Evolutionary conservation across 2,329 filamentous ascomycete genomes (phyloP).

Genomic region (Alternaria tenuissima): DNA sequence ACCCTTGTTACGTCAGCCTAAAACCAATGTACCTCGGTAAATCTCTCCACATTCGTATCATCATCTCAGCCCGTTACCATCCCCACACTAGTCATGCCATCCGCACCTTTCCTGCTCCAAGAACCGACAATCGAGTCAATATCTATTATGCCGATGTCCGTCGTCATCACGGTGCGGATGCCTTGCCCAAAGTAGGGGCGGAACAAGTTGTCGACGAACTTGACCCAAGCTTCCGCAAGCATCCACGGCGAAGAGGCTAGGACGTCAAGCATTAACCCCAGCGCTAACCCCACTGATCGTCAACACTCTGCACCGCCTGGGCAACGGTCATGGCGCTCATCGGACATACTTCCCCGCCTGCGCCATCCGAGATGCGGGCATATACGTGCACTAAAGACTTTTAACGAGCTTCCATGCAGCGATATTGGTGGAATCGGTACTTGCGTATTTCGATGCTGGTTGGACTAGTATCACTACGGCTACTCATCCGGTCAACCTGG

Average conservation of each 20-base stretch:
- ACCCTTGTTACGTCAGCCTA: background rate
- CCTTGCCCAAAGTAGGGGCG: conserved; percentile 21
- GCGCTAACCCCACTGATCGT: conserved; percentile 30
- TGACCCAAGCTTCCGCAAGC: conserved; percentile 26
- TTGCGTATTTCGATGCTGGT: background rate
- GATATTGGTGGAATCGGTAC: conserved; percentile 14
- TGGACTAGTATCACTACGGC: background rate
- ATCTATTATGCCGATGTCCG: conserved; percentile 9
- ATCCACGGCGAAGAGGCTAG: conserved; percentile 10
- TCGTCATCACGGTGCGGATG: conserved; percentile 12
- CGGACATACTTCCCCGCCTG: conserved; percentile 15
- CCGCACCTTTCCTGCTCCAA: background rate
- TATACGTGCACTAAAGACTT: conserved; percentile 5
- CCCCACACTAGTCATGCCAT: background rate
- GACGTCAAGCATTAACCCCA: conserved; percentile 11
- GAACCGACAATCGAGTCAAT: background rate
- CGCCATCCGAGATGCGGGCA: conserved; percentile 14
- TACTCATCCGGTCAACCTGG: conserved; percentile 1
- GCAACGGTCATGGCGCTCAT: conserved; percentile 24
- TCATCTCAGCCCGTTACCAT: background rate
- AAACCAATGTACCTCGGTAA: conserved; percentile 5
- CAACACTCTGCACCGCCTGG: conserved; percentile 4
- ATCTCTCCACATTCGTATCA: background rate
- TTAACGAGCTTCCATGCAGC: conserved; percentile 1
- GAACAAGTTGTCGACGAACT: conserved; percentile 1